Evolutionary conservation across 441 rosid genomes (phyloP).

Genomic region (Isatis lusitanica): DNA sequence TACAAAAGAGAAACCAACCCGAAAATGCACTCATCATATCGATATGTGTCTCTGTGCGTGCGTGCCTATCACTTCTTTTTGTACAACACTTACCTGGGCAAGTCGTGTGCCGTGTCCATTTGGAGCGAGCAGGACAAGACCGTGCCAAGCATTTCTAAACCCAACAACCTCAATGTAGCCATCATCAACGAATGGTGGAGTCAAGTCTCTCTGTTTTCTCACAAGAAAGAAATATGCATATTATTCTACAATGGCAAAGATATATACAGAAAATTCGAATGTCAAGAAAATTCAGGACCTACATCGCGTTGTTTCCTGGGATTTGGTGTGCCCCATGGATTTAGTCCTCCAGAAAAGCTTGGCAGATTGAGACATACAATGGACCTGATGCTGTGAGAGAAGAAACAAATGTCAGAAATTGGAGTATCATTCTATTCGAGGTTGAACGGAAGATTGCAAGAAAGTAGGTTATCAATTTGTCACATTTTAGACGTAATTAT

Average conservation of each 20-base stretch:
- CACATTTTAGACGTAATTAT: not conserved
- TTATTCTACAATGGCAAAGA: conserved; percentile 8
- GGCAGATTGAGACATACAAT: conserved; percentile 91
- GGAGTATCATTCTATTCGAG: conserved; percentile 1
- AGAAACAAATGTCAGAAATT: conserved; percentile 21
- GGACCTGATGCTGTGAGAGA: conserved; percentile 72
- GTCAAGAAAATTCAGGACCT: conserved; percentile 28
- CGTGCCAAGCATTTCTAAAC: conserved; percentile 98
- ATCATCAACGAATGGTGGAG: conserved; percentile 90
- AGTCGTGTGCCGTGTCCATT: conserved; percentile 95
- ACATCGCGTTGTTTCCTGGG: conserved; percentile 60
- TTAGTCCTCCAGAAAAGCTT: conserved; percentile 93
- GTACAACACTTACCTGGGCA: conserved; percentile 68
- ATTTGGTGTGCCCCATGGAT: conserved; percentile 87
- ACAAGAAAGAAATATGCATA: conserved; percentile 7
- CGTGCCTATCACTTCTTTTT: not conserved
- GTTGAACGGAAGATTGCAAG: not conserved
- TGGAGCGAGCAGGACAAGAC: conserved; percentile 79
- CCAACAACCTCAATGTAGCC: conserved; percentile 90
- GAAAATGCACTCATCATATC: not conserved
- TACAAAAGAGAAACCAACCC: not conserved
- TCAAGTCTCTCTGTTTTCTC: conserved; percentile 66
- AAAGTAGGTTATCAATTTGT: not conserved
- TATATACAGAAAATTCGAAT: not conserved
- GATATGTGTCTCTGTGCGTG: not conserved